These are phyloP conservation scores for Pythium folliculosum DNA, from an alignment of 352 stramenopile species.

Conservation along the genomic window DNA sequence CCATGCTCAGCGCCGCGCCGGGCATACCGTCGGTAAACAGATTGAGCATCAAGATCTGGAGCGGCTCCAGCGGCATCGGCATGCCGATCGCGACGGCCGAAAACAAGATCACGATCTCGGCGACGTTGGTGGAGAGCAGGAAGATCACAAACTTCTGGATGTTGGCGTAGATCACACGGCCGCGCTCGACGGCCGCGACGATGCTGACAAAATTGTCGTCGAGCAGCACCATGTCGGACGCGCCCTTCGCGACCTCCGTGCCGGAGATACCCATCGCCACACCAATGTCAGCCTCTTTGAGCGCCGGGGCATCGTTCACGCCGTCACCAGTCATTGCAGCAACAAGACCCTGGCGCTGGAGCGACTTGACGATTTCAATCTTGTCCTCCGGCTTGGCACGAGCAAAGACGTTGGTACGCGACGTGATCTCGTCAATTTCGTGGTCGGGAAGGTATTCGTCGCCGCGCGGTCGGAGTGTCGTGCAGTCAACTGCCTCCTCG, in stretches of 20 bases:
- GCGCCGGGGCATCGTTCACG: slow-evolving; percentile 91
- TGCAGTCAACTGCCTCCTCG: slow-evolving; percentile 76
- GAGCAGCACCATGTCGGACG: slow-evolving; percentile 97
- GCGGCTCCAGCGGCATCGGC: slow-evolving; percentile 90
- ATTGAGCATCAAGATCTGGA: slow-evolving; percentile 99
- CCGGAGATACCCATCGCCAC: slow-evolving; percentile 98
- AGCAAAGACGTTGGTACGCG: slow-evolving; percentile 90
- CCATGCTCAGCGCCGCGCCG: slow-evolving; percentile 68
- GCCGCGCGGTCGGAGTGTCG: slow-evolving; percentile 46
- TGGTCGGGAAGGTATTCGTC: slow-evolving; percentile 60
- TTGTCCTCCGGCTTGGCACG: slow-evolving; percentile 95
- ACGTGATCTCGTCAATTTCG: slow-evolving; percentile 90
- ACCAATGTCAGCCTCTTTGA: slow-evolving; percentile 96
- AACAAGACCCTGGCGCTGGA: slow-evolving; percentile 88
- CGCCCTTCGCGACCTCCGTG: slow-evolving; percentile 97
- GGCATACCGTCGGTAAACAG: slow-evolving; percentile 97
- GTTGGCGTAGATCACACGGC: slow-evolving; percentile 97
- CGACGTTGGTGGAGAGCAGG: slow-evolving; percentile 97
- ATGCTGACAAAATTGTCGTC: slow-evolving; percentile 99
- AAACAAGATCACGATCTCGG: slow-evolving; percentile 90
- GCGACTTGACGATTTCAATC: slow-evolving; percentile 94
- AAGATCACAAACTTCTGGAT: slow-evolving; percentile 99
- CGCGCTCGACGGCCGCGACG: slow-evolving; percentile 95
- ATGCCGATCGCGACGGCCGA: slow-evolving; percentile 57
- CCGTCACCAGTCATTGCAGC: slow-evolving; percentile 92